Evolutionary conservation across 176 grass and related monocot genomes (phyloP), one percentile per base, ranked within the genome.

Genomic region (bread wheat (Triticum aestivum)): DNA sequence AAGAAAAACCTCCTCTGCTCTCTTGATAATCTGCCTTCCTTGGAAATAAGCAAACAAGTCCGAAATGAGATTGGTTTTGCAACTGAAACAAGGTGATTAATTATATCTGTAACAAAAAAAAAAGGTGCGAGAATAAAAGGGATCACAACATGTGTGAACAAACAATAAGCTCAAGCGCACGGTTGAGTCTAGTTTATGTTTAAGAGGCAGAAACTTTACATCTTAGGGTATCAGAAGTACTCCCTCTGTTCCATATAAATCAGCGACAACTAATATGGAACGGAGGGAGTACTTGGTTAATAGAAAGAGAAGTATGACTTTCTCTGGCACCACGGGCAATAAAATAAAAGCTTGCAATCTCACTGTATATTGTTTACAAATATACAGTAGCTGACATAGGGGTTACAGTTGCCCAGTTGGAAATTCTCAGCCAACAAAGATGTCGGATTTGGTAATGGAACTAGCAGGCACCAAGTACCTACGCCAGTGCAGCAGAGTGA

Each of bases 1-100:
- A 75, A 75, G 20, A 26, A 70, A 27, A 37, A 83, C 2, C 12
- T 70, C 37, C 24, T 32, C 39, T 74, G 17, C 67, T 83, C 45
- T 47, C 6, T 79, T 64, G 20, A 38, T 87, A 52, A 54, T 52
- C 75, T 54, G 84, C 68, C 84, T 89, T 92, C 78, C 75, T 92
- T 85, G 41, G 79, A 58, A 83, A 89, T 27, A 83, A 92, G 72
- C 23, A 42, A 83, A 52, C 14, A 74, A 69, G 69, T 21, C n/a
- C 15, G 84, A 89, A 58, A 76, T 80, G 80, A 87, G 70, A 77
- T 76, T 37, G 61, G 18, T 37, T 76, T 65, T 68, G 34, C 45
- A 85, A 80, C 62, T 29, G 78, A 58, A 65, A 56, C 21, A 42
- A 8, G 30, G 13, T 83, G 3, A 21, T 38, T 20, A 61, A 39